Conservation (phyloP, 129 eudicot species). For the Chrysanthemum makinoi region DNA sequence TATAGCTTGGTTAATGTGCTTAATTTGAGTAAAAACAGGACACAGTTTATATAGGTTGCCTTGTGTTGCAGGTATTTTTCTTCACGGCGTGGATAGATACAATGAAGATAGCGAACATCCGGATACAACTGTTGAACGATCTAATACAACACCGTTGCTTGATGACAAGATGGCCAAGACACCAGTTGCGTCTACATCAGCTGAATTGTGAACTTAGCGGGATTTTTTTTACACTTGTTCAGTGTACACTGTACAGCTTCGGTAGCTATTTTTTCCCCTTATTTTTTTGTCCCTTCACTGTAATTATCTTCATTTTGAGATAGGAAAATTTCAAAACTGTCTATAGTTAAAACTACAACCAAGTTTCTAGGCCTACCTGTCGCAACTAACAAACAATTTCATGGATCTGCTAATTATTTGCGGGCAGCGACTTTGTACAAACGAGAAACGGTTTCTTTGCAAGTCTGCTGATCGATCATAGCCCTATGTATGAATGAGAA, state of each 20-base stretch:
- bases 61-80: conserved; percentile 67
- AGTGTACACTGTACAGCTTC: too few species aligned
- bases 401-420: too few species aligned
- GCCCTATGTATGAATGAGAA: too few species aligned
- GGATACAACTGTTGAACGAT: conserved; percentile 25
- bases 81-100: conserved; percentile 65
- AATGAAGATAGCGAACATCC: conserved; percentile 57
- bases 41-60: background rate
- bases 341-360: background rate
- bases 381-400: too few species aligned
- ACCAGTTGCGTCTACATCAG: conserved; percentile 5
- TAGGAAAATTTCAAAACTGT: background rate
- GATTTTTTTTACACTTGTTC: too few species aligned
- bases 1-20: conserved; percentile 11
- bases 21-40: background rate
- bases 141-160: conserved; percentile 57
- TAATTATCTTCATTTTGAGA: conserved; percentile 16
- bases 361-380: background rate
- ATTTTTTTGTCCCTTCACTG: conserved; percentile 9
- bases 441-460: too few species aligned
- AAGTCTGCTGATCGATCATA: too few species aligned
- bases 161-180: conserved; percentile 38
- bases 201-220: conserved; percentile 8
- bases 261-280: conserved; percentile 3
- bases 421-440: background rate